Percentiles rank a stretch among this genome's conserved stretches.
These are phyloP conservation scores for Solanum chiquidenum DNA, from an alignment of 257 asterid genomes.

Conservation along the genomic window DNA sequence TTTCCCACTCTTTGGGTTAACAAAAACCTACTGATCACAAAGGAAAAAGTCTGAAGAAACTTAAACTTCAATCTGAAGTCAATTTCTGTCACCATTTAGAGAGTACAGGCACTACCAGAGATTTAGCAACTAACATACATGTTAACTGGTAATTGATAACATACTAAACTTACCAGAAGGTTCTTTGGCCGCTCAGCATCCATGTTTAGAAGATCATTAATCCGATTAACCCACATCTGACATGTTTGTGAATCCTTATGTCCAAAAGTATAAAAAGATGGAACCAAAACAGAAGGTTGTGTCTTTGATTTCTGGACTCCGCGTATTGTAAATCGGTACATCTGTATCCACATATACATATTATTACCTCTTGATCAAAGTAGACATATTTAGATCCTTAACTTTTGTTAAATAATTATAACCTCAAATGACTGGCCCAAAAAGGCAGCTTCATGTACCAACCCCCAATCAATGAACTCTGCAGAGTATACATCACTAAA, in stretches of 20 bases:
- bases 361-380: neutral
- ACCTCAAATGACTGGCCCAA: slow-evolving; percentile 59
- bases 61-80: slow-evolving; percentile 7
- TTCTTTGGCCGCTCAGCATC: slow-evolving; percentile 60
- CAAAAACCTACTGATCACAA: slow-evolving; percentile 65
- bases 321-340: slow-evolving; percentile 70
- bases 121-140: neutral
- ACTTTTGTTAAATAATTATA: slow-evolving; percentile 1
- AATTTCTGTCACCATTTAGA: slow-evolving; percentile 4
- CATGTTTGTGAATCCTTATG: slow-evolving; percentile 55
- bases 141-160: neutral
- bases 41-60: slow-evolving; percentile 2
- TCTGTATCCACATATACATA: slow-evolving; percentile 37
- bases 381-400: slow-evolving; percentile 2
- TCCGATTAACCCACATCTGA: slow-evolving; percentile 55
- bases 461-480: slow-evolving; percentile 55
- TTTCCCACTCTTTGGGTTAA: slow-evolving; percentile 93
- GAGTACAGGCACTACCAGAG: neutral
- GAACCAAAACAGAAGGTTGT: slow-evolving; percentile 44
- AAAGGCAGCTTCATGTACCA: slow-evolving; percentile 30
- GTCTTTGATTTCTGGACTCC: slow-evolving; percentile 57
- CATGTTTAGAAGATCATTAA: slow-evolving; percentile 29
- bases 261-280: slow-evolving; percentile 64
- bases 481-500: slow-evolving; percentile 66
- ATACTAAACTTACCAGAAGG: slow-evolving; percentile 68